Conservation (phyloP, 2,329 filamentous ascomycete species). For the Colletotrichum higginsianum region DNA sequence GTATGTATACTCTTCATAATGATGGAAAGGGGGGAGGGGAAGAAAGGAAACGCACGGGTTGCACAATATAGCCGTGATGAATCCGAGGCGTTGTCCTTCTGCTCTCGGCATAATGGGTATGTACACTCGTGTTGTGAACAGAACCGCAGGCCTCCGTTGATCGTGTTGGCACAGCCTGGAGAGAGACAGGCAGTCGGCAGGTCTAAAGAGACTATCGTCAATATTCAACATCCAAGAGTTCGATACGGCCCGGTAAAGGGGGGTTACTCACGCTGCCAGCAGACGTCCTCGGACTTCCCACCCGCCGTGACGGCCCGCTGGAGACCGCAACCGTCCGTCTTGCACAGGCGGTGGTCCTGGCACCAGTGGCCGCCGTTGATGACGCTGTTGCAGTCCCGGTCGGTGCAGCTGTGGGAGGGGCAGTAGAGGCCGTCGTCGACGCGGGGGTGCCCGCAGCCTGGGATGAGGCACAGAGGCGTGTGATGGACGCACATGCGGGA, state of each 20-base stretch:
- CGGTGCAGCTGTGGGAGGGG: conserved; percentile 39
- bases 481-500: conserved; percentile 40
- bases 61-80: conserved; percentile 28
- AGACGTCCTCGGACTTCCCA: conserved; percentile 16
- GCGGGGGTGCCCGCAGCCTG: conserved; percentile 35
- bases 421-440: conserved; percentile 40
- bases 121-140: conserved; percentile 40
- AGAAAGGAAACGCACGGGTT: conserved; percentile 16
- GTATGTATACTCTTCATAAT: background rate
- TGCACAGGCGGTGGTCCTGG: conserved; percentile 39
- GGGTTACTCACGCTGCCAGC: conserved; percentile 34
- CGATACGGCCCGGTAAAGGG: background rate
- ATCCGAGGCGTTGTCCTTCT: conserved; percentile 21
- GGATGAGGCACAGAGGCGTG: conserved; percentile 41
- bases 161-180: conserved; percentile 4
- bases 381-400: conserved; percentile 36
- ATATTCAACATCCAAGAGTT: background rate
- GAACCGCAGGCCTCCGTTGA: conserved; percentile 9
- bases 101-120: conserved; percentile 30
- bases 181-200: conserved; percentile 1
- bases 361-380: conserved; percentile 44
- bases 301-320: conserved; percentile 20
- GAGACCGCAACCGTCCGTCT: conserved; percentile 34
- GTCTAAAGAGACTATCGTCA: background rate
- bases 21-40: background rate